These are phyloP conservation scores for Phlyctochytrium bullatum DNA, from an alignment of 192 early-diverging fungal genomes.

Conservation along the genomic window DNA sequence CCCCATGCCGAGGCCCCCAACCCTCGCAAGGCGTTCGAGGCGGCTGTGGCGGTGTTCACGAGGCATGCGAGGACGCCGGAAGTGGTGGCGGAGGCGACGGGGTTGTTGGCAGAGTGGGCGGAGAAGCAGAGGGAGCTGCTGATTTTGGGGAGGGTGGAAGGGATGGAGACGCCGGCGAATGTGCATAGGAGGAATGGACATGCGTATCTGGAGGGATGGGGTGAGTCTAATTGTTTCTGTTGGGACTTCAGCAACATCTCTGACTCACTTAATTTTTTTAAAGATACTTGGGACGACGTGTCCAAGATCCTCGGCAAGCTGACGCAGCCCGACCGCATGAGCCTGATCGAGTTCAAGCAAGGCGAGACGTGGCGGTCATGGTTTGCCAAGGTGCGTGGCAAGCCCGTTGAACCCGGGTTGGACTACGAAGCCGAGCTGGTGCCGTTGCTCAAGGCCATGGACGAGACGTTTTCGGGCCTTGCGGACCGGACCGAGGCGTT, in stretches of 20 bases:
- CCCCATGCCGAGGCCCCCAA: neutral
- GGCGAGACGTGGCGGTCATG: slow-evolving; percentile 9
- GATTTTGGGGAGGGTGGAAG: slow-evolving; percentile 14
- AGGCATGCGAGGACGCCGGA: neutral
- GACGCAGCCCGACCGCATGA: slow-evolving; percentile 21
- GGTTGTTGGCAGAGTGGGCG: slow-evolving; percentile 10
- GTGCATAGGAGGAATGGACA: slow-evolving; percentile 21
- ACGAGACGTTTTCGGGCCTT: slow-evolving; percentile 10
- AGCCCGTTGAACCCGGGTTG: neutral
- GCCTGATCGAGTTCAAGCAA: slow-evolving; percentile 25
- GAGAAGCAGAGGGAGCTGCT: slow-evolving; percentile 9
- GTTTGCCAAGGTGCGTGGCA: slow-evolving; percentile 5
- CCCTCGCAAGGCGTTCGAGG: slow-evolving; percentile 7
- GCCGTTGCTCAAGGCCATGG: slow-evolving; percentile 19
- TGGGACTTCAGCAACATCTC: too few species aligned
- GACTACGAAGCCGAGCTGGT: slow-evolving; percentile 9
- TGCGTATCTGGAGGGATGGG: slow-evolving; percentile 22
- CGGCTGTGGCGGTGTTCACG: neutral
- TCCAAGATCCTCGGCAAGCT: slow-evolving; percentile 19
- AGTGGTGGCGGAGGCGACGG: slow-evolving; percentile 5
- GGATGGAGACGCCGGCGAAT: neutral
- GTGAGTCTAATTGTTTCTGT: neutral
- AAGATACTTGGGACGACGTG: slow-evolving; percentile 27
- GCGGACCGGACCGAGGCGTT: slow-evolving; percentile 8
- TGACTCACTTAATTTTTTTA: neutral